Conservation (phyloP, 2,329 filamentous ascomycete genomes). For the Cytospora leucostoma region DNA sequence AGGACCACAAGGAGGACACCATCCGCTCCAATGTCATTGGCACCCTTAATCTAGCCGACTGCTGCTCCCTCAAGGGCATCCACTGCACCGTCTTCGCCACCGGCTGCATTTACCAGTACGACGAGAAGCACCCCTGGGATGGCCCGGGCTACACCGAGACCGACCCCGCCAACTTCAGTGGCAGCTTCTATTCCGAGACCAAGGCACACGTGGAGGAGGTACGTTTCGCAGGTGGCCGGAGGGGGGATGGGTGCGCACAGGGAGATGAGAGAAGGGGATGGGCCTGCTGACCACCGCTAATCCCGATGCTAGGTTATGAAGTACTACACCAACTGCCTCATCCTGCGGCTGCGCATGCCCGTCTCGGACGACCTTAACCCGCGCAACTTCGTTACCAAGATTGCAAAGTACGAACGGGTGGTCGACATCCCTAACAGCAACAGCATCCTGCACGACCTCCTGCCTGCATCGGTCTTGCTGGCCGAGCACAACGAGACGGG, state of each 20-base stretch:
- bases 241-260: not conserved
- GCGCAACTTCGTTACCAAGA: slow-evolving; percentile 71
- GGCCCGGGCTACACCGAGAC: slow-evolving; percentile 63
- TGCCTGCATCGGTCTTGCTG: slow-evolving; percentile 61
- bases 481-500: slow-evolving; percentile 63
- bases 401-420: slow-evolving; percentile 63
- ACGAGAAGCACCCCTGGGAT: slow-evolving; percentile 60
- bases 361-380: slow-evolving; percentile 67
- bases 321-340: slow-evolving; percentile 61
- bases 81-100: slow-evolving; percentile 69
- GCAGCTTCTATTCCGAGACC: slow-evolving; percentile 69
- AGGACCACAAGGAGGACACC: slow-evolving; percentile 68
- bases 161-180: slow-evolving; percentile 64
- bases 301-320: slow-evolving; percentile 55
- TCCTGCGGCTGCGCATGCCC: slow-evolving; percentile 69
- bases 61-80: slow-evolving; percentile 58
- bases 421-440: slow-evolving; percentile 71
- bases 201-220: slow-evolving; percentile 67
- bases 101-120: slow-evolving; percentile 68
- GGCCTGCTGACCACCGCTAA: slow-evolving; percentile 12
- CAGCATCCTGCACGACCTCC: slow-evolving; percentile 64
- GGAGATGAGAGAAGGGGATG: not conserved
- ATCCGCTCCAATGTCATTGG: slow-evolving; percentile 69
- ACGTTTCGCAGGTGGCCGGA: slow-evolving; percentile 31
- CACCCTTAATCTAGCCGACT: slow-evolving; percentile 63